Evolutionary conservation across 805 yeast genomes (phyloP).

Genomic region (Kodamaea hsintzibuensis): DNA sequence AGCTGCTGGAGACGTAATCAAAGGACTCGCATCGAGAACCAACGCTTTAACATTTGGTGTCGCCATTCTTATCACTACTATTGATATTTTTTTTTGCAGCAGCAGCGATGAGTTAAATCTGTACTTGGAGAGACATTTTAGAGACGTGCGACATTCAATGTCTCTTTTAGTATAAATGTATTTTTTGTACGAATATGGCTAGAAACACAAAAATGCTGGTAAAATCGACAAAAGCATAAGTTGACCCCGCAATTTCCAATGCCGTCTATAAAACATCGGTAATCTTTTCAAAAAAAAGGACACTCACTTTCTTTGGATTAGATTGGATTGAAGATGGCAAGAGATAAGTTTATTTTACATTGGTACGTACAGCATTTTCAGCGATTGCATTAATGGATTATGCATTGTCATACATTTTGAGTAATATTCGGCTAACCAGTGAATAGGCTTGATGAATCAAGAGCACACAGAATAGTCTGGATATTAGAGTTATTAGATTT

Average conservation of each 20-base stretch:
- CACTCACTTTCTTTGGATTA: neutral
- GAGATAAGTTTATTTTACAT: conserved; percentile 27
- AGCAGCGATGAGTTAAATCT: conserved; percentile 4
- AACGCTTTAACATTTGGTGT: conserved; percentile 46
- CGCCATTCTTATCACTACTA: neutral
- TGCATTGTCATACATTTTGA: no score
- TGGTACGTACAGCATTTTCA: conserved; percentile 20
- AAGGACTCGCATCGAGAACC: conserved; percentile 92
- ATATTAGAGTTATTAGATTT: conserved; percentile 59
- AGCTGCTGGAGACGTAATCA: conserved; percentile 81
- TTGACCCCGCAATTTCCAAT: neutral
- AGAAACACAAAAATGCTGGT: neutral
- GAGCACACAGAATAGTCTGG: conserved; percentile 65
- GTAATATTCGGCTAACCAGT: conserved; percentile 4
- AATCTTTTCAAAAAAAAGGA: neutral
- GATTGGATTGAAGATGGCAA: conserved; percentile 5
- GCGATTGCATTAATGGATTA: neutral
- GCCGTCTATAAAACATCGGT: neutral
- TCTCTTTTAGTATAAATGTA: no score
- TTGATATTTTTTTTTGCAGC: neutral
- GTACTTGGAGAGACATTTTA: neutral
- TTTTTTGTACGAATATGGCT: no score
- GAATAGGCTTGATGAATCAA: conserved; percentile 50
- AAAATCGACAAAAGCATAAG: neutral
- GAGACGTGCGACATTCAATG: neutral